A percentile compares a stretch with the other conserved stretches of the same genome.
Conservation (phyloP, 352 stramenopile species). For the Globisporangium lucens region DNA sequence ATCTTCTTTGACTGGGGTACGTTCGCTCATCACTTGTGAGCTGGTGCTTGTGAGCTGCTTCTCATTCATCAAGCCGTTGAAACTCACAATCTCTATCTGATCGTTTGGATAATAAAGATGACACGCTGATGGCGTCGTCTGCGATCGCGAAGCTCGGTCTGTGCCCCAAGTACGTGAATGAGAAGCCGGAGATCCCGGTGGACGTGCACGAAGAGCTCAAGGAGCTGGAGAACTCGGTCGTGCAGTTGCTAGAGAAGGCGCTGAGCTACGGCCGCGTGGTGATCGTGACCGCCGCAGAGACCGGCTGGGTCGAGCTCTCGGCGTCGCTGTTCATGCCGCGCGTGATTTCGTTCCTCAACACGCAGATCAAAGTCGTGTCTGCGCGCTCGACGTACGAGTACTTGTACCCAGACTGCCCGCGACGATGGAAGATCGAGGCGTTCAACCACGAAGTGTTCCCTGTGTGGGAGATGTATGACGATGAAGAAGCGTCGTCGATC, state of each 20-base stretch:
- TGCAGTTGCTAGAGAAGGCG: slow-evolving; percentile 69
- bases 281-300: slow-evolving; percentile 88
- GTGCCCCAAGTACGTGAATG: slow-evolving; percentile 84
- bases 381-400: slow-evolving; percentile 89
- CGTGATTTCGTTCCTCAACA: slow-evolving; percentile 73
- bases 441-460: slow-evolving; percentile 87
- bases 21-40: slow-evolving; percentile 3
- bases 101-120: slow-evolving; percentile 35
- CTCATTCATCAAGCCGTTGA: not conserved
- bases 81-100: slow-evolving; percentile 7
- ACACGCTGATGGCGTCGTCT: slow-evolving; percentile 80
- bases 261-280: slow-evolving; percentile 75
- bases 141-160: slow-evolving; percentile 76
- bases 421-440: slow-evolving; percentile 87
- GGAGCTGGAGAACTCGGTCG: slow-evolving; percentile 72
- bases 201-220: slow-evolving; percentile 74
- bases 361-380: slow-evolving; percentile 86
- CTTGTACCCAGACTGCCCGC: slow-evolving; percentile 79
- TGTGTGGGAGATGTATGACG: slow-evolving; percentile 67
- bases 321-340: slow-evolving; percentile 86
- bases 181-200: slow-evolving; percentile 69
- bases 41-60: not conserved
- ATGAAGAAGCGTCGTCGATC: slow-evolving; percentile 36
- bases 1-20: slow-evolving; percentile 88
- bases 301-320: slow-evolving; percentile 88